Evolutionary conservation across 2,329 filamentous ascomycete genomes (phyloP).

Genomic region (Rhynchosporium agropyri): DNA sequence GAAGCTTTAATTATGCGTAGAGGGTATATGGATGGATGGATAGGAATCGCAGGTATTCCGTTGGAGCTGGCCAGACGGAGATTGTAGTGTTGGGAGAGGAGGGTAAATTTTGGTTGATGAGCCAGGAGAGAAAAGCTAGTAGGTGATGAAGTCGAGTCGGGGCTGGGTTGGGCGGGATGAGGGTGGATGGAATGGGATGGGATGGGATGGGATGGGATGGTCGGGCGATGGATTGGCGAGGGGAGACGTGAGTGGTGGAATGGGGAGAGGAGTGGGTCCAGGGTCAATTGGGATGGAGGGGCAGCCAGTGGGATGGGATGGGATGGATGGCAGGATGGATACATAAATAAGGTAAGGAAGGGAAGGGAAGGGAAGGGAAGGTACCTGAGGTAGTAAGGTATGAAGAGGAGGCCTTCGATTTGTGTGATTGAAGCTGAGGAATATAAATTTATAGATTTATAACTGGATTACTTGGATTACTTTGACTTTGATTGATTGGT

Average conservation of each 20-base stretch:
- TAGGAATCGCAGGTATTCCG: slow-evolving; percentile 16
- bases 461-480: no score
- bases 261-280: background rate
- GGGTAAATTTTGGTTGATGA: slow-evolving; percentile 6
- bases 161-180: slow-evolving; percentile 8
- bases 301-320: slow-evolving; percentile 6
- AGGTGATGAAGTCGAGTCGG: slow-evolving; percentile 7
- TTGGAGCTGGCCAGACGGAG: slow-evolving; percentile 18
- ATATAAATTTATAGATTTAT: no score
- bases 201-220: background rate
- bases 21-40: background rate
- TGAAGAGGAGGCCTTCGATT: no score
- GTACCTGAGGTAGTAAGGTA: background rate
- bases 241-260: slow-evolving; percentile 1
- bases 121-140: slow-evolving; percentile 15
- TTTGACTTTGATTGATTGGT: no score
- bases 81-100: slow-evolving; percentile 13
- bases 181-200: background rate
- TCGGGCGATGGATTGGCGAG: slow-evolving; percentile 3
- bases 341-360: background rate
- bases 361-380: no score
- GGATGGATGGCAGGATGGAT: background rate
- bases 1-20: slow-evolving; percentile 20
- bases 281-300: slow-evolving; percentile 21
- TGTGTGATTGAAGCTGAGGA: background rate